Base-by-base conservation (phyloP, 345 rosid genomes). In the Dipteronia dyeriana region DNA sequence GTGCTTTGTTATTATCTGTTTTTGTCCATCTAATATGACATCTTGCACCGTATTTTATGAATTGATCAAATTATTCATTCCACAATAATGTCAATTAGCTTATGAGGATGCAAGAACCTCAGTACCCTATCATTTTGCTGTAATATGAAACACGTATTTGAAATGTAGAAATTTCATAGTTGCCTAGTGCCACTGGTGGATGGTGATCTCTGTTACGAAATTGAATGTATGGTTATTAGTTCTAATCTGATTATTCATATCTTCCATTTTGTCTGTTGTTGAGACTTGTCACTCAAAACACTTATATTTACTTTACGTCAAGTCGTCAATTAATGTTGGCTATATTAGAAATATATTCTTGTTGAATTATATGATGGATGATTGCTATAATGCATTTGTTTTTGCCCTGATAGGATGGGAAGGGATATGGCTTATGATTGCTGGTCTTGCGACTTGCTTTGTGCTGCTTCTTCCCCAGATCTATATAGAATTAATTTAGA, bases 401-500 rank as follows among this genome's bases (percentile, higher is more conserved):
- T 6, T 73, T 79, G 23, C 11, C 62, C 26, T 70, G 31, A 56
- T 86, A 96, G 98, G 86, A 92, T 94, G 98, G 99, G 99, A 68
- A 94, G 97, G 82, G 93, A 94, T 76, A 91, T 92, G 79, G 71
- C 89, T 17, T 94, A 94, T 84, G 95, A 94, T 84, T 73, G 76
- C 84, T 92, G 98, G 97, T 89, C 99, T 31, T 96, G 97, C 87
- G 99, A 96, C 90, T 87, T 96, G 84, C 88, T 96, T 72, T 96
- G 99, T 77, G 98, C 98, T 82, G 98, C 98, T 70, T 94, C 97
- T n/a, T 94, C 98, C 56, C 90, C 99, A 70, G 97, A 94, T 81
- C 62, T 94, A n/a, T 96, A 92, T 82, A 82, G 99, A 78, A 91
- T 96, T 77, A 96, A 96, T 85, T 85, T 96, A 79, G 97, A 96